A percentile compares a stretch with the other conserved stretches of the same genome.
phyloP scores from a whole-genome alignment of 164 flowering plant genomes.

The Hamamelis virginiana region DNA sequence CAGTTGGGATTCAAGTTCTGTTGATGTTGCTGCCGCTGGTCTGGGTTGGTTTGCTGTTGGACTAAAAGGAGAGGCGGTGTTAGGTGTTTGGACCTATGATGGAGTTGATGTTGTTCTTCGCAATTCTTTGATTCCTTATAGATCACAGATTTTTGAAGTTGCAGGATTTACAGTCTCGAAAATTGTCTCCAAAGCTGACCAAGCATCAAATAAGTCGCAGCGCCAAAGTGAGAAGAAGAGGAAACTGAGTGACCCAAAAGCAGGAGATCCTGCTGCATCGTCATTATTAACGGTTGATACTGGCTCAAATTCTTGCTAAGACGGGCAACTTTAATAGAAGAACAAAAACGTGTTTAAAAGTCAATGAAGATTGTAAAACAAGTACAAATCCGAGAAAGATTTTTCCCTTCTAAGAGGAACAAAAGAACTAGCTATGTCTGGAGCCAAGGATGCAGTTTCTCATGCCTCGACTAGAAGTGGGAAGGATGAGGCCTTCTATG shows the following conservation, averaged over 20 bases:
- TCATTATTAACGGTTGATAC: background rate
- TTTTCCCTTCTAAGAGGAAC: background rate
- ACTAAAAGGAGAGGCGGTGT: conserved; percentile 77
- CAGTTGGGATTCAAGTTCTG: conserved; percentile 81
- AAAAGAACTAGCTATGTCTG: background rate
- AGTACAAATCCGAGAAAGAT: background rate
- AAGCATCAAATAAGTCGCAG: conserved; percentile 42
- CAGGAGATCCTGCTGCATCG: conserved; percentile 8
- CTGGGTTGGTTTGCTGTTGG: conserved; percentile 96
- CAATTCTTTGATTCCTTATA: conserved; percentile 61
- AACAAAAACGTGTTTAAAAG: background rate
- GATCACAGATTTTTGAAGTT: conserved; percentile 61
- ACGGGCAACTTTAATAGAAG: background rate
- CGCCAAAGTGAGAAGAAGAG: conserved; percentile 31
- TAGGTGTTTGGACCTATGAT: conserved; percentile 91
- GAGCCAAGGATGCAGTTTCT: too few relatives aligned
- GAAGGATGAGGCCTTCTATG: too few relatives aligned
- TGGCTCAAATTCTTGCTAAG: background rate
- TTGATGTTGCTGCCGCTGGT: conserved; percentile 86
- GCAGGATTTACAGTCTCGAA: conserved; percentile 87
- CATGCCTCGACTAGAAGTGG: too few relatives aligned
- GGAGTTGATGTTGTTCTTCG: conserved; percentile 73
- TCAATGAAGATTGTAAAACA: background rate
- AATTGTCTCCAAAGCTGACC: conserved; percentile 80
- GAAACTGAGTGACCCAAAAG: conserved; percentile 27